Evolutionary conservation across 129 eudicot genomes (phyloP), one percentile per base, ranked within the genome.

Genomic region (Tagetes erecta): DNA sequence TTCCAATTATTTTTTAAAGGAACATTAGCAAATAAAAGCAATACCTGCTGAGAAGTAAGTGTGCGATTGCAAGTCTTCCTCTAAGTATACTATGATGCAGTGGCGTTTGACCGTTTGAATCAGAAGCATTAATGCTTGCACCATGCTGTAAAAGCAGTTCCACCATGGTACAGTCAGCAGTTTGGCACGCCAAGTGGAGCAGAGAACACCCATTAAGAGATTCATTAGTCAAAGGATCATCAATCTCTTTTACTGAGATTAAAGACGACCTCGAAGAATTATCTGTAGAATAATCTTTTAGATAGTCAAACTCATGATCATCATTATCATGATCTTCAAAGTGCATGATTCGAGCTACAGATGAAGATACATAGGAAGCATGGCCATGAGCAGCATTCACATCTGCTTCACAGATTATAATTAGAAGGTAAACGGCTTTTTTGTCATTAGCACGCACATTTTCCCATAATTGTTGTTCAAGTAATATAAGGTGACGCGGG

Each of bases 61-160:
- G 91, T 36, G 89, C 87, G 41, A 80, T 86, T 64, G 72, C 85
- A 65, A 68, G 77, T 83, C 88, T 83, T 72, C 89, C 92, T 76
- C 85, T 80, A 9, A 81, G 63, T n/a, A 93, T 81, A 72, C 91
- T 40, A 38, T 90, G 89, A 83, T 93, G 98, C 76, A 93, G 83
- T 33, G 98, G 92, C 51, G 96, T 93, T 55, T 84, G 96, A 57
- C 89, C 96, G 84, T 77, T 88, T 9, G 84, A 83, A 80, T 93
- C 98, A 71, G 79, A 77, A 47, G 88, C 84, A 63, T 86, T 79
- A 3, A 88, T 67, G 63, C 83, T 80, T 42, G 98, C 96, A 33
- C 98, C 98, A 66, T 90, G 83, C 70, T 90, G 98, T 52, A 93
- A 66, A 50, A 93, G 92, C 74, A 93, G 82, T 79, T 93, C 98